Evolutionary conservation across 805 yeast species (phyloP).

Genomic region (Starmerella sp.): DNA sequence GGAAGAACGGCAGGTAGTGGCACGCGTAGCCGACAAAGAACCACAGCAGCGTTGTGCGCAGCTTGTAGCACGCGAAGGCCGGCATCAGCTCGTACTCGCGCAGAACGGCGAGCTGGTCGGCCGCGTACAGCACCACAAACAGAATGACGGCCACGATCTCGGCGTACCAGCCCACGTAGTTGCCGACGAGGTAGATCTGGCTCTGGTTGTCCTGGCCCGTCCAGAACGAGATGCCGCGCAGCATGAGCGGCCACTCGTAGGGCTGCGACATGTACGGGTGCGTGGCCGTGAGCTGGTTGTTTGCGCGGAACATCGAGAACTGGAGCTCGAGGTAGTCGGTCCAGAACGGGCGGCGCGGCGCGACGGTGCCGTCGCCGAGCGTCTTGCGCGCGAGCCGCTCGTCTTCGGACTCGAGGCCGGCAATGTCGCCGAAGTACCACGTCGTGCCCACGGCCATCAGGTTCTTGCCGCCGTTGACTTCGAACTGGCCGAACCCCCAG

Average conservation of each 20-base stretch:
- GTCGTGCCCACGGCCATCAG: slow-evolving; percentile 51
- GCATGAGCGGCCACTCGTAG: slow-evolving; percentile 76
- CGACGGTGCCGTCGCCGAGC: slow-evolving; percentile 7
- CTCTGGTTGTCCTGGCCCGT: slow-evolving; percentile 46
- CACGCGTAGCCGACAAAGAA: slow-evolving; percentile 77
- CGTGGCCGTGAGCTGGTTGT: slow-evolving; percentile 71
- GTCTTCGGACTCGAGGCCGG: slow-evolving; percentile 36
- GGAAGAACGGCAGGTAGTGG: slow-evolving; percentile 82
- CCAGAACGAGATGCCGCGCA: slow-evolving; percentile 95
- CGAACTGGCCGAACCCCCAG: slow-evolving; percentile 93
- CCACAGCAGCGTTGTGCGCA: slow-evolving; percentile 73
- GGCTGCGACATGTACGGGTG: slow-evolving; percentile 97
- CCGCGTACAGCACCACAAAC: slow-evolving; percentile 51
- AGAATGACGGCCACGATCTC: slow-evolving; percentile 32
- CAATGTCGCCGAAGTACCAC: slow-evolving; percentile 68
- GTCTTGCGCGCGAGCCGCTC: slow-evolving; percentile 47
- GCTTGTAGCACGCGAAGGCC: slow-evolving; percentile 42
- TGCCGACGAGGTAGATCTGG: slow-evolving; percentile 87
- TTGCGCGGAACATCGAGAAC: slow-evolving; percentile 77
- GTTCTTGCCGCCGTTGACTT: slow-evolving; percentile 89
- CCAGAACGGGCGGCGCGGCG: slow-evolving; percentile 45
- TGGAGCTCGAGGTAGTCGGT: slow-evolving; percentile 87
- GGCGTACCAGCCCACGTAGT: slow-evolving; percentile 49
- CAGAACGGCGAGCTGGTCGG: slow-evolving; percentile 68
- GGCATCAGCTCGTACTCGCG: slow-evolving; percentile 52